Evolutionary conservation across 2,329 filamentous ascomycete species (phyloP).

Genomic region (Magnaporthales sp.): DNA sequence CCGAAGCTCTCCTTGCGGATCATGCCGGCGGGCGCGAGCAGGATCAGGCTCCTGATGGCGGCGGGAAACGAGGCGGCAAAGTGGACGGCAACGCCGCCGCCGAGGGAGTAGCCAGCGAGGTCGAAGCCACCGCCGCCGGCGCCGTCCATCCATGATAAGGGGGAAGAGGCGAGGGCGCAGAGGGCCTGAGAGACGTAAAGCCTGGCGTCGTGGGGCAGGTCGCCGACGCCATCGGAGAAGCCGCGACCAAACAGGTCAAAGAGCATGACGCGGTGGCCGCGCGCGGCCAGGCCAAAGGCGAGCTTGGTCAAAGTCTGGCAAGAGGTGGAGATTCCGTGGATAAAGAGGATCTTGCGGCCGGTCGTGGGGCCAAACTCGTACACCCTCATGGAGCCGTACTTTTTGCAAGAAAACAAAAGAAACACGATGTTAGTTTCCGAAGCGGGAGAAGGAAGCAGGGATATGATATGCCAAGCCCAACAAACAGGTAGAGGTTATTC

Average conservation of each 20-base stretch:
- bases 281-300: conserved; percentile 54
- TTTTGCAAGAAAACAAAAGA: neutral
- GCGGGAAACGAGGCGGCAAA: conserved; percentile 67
- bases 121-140: conserved; percentile 47
- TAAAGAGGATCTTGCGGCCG: conserved; percentile 65
- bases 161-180: conserved; percentile 60
- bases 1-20: conserved; percentile 50
- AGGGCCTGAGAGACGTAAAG: conserved; percentile 68
- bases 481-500: neutral
- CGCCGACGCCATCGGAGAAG: conserved; percentile 54
- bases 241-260: conserved; percentile 68
- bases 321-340: conserved; percentile 80
- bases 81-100: conserved; percentile 67
- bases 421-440: neutral
- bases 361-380: conserved; percentile 75
- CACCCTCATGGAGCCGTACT: conserved; percentile 66
- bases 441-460: neutral
- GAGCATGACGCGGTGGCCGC: conserved; percentile 70
- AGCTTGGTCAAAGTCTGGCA: conserved; percentile 63
- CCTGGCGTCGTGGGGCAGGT: conserved; percentile 62
- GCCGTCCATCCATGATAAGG: conserved; percentile 55
- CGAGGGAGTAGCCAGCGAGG: conserved; percentile 73
- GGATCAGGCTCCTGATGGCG: conserved; percentile 59
- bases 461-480: neutral
- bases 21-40: conserved; percentile 73